Percentiles rank a stretch among this genome's conserved stretches.
These are phyloP conservation scores for Diaporthe capsici DNA, from an alignment of 2,329 filamentous ascomycete species.

Conservation along the genomic window DNA sequence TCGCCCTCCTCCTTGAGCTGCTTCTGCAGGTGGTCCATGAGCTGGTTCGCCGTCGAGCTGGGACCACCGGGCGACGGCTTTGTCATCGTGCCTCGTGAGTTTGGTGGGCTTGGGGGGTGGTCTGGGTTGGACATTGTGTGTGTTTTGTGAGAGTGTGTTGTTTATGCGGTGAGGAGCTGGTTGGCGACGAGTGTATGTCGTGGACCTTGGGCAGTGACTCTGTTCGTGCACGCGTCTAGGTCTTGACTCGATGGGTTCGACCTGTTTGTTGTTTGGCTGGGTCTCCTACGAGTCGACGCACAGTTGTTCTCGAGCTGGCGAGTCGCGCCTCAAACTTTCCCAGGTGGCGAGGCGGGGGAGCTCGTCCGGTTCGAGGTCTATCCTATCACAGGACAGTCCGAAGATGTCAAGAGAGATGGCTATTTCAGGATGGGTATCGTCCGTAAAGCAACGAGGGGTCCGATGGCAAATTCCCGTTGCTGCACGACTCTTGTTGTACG, in stretches of 20 bases:
- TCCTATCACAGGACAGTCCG: not conserved
- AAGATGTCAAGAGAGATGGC: not conserved
- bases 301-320: not conserved
- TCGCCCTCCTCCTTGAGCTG: conserved; percentile 31
- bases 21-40: conserved; percentile 30
- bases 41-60: conserved; percentile 22
- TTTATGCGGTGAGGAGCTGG: not conserved
- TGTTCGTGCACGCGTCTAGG: not conserved
- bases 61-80: conserved; percentile 15
- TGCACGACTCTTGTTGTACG: not conserved
- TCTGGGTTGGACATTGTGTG: conserved; percentile 32
- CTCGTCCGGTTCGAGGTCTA: not conserved
- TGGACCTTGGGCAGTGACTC: not conserved
- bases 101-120: conserved; percentile 10
- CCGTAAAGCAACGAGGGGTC: not conserved
- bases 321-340: conserved; percentile 1
- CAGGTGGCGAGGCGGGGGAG: conserved; percentile 5
- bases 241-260: not conserved
- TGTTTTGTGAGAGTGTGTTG: not conserved
- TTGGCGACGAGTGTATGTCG: not conserved
- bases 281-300: not conserved
- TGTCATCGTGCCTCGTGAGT: conserved; percentile 26
- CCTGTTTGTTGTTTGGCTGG: not conserved
- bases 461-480: not conserved
- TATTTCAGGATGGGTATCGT: conserved; percentile 5